Conservation (phyloP, 2,329 filamentous ascomycete genomes). For the Fusarium buharicum region DNA sequence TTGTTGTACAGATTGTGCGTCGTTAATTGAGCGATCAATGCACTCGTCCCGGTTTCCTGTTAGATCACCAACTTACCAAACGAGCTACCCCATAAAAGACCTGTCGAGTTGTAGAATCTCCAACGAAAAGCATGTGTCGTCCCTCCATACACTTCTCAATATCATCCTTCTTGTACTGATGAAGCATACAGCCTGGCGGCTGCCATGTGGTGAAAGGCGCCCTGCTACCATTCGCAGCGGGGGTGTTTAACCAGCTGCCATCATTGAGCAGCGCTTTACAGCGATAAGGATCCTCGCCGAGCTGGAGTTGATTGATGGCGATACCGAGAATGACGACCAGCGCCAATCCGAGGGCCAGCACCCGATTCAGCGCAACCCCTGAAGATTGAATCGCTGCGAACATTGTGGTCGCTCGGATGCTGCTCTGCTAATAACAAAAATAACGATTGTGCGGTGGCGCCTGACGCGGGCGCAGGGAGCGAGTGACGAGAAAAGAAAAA, state of each 20-base stretch:
- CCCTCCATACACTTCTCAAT: constrained; percentile 62
- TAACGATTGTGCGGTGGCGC: constrained; percentile 17
- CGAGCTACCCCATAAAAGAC: constrained; percentile 64
- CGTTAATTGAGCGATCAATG: background rate
- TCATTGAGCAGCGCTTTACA: constrained; percentile 62
- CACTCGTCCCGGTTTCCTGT: background rate
- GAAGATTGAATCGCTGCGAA: constrained; percentile 20
- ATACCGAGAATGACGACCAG: constrained; percentile 40
- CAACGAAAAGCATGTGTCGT: constrained; percentile 65
- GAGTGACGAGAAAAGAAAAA: constrained; percentile 12
- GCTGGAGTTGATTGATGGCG: constrained; percentile 28
- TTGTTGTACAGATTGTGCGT: background rate
- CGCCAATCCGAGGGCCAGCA: constrained; percentile 34
- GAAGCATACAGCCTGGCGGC: constrained; percentile 67
- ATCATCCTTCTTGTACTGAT: constrained; percentile 63
- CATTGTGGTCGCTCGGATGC: constrained; percentile 14
- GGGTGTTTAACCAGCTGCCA: constrained; percentile 60
- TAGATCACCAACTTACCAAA: constrained; percentile 37
- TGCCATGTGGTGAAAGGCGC: constrained; percentile 63
- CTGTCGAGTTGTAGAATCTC: constrained; percentile 68
- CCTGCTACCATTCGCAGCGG: constrained; percentile 45
- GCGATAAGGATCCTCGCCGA: constrained; percentile 59
- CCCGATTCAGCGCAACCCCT: constrained; percentile 30
- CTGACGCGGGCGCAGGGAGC: constrained; percentile 7
- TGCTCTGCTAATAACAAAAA: background rate